Conservation (phyloP, 306 rosid species). For the Gastrolobium bilobum region DNA sequence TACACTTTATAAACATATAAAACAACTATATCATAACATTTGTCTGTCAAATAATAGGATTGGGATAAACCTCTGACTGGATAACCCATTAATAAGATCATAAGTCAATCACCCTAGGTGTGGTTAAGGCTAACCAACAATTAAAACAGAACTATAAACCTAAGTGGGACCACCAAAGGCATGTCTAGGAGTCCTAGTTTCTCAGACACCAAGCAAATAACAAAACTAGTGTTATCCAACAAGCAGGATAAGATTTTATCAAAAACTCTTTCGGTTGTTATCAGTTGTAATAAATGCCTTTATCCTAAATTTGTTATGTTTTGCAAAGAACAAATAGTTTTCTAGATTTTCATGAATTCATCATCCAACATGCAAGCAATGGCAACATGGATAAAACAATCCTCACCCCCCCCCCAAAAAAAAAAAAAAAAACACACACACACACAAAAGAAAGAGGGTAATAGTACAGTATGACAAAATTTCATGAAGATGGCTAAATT, state of each 20-base stretch:
- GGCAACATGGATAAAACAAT: not conserved
- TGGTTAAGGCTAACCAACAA: not conserved
- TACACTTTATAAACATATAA: slow-evolving; percentile 8
- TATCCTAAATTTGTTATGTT: not conserved
- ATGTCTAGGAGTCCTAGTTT: not conserved
- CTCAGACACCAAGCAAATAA: not conserved
- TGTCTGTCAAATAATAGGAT: not conserved
- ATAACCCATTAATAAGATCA: not conserved
- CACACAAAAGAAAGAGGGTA: not conserved
- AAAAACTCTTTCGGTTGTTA: not conserved
- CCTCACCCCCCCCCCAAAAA: not conserved
- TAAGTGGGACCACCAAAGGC: not conserved
- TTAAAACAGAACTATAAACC: not conserved
- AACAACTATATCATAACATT: not conserved
- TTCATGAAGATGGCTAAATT: not conserved
- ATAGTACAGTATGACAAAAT: too few species aligned
- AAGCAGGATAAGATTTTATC: not conserved
- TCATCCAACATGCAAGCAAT: not conserved
- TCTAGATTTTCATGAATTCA: slow-evolving; percentile 1
- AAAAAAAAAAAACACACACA: not conserved
- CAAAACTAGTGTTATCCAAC: slow-evolving; percentile 2
- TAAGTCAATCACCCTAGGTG: not conserved
- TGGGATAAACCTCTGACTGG: not conserved
- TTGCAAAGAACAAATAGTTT: not conserved
- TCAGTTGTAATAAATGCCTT: not conserved